Evolutionary conservation across 805 yeast genomes (phyloP).

Genomic region (Saccharomycopsis amapae): DNA sequence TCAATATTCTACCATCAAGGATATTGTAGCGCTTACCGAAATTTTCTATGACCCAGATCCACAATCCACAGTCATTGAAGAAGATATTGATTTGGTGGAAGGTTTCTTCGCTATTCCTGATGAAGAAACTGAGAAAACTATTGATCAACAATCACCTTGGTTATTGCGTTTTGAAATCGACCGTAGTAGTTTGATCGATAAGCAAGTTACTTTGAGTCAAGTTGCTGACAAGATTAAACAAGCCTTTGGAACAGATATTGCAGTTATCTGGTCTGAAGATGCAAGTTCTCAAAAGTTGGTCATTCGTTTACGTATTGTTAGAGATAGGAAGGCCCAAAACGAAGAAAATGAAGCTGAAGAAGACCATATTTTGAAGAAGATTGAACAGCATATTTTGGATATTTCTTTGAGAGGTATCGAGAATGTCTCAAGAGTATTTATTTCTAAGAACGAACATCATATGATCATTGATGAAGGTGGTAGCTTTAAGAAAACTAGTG

Average conservation of each 20-base stretch:
- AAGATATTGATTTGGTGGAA: constrained; percentile 94
- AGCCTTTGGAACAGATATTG: constrained; percentile 88
- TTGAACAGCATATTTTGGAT: constrained; percentile 94
- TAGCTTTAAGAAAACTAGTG: constrained; percentile 81
- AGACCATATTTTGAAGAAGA: constrained; percentile 90
- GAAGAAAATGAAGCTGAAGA: constrained; percentile 95
- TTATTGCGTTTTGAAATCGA: constrained; percentile 90
- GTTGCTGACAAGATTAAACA: constrained; percentile 93
- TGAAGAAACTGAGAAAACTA: constrained; percentile 89
- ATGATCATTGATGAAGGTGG: constrained; percentile 64
- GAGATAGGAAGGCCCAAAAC: constrained; percentile 89
- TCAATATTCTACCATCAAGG: constrained; percentile 90
- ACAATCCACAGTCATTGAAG: constrained; percentile 90
- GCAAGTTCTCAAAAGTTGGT: constrained; percentile 87
- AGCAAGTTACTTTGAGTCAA: constrained; percentile 95
- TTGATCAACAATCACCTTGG: constrained; percentile 98
- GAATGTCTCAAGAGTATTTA: constrained; percentile 81
- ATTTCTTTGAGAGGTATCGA: constrained; percentile 94
- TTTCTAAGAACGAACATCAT: constrained; percentile 37
- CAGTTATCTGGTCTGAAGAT: constrained; percentile 98
- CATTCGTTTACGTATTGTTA: constrained; percentile 95
- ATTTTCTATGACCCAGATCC: constrained; percentile 98
- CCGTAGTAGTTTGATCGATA: constrained; percentile 98
- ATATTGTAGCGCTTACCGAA: constrained; percentile 96
- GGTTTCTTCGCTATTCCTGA: constrained; percentile 97